Base-by-base conservation (phyloP, 306 rosid species). In the Crataegus laevigata region DNA sequence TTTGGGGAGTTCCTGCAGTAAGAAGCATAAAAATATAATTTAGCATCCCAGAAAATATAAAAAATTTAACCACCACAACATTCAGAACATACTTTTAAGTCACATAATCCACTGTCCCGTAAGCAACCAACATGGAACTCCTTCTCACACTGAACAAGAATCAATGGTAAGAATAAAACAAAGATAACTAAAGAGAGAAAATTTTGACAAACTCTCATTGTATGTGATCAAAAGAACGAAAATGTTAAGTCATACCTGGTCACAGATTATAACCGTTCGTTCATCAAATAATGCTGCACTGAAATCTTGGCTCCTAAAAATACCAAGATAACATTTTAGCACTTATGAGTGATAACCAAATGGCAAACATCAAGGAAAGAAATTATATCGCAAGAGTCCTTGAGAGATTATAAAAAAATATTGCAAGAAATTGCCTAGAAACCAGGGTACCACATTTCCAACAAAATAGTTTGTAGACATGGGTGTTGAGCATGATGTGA, bases 111-210 rank as follows among this genome's bases (percentile, higher is more conserved):
- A 79, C 84, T 86, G 45, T 85, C 81, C 60, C 97, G 90, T 88
- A 96, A 82, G 85, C 99, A 96, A 59, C 98, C 99, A 7, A 96
- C 99, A 68, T 96, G 99, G 69, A 87, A 96, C 90, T 96, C 99
- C 89, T 89, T 96, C 84, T 96, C 99, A 79, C 99, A 96, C 99
- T 96, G 80, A 66, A 80, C 60, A 84, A 69, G 42, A 88, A 82
- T 19, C 45, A 77, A 63, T 21, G 55, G 58, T 50, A 28, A 74
- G 78, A 67, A 68, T n/a, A 75, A 43, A 63, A 51, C 58, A 45
- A 73, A 25, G 29, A 55, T 29, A 22, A 54, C n/a, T 50, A 50
- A 15, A 55, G 15, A 15, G 24, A 30, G 11, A 55, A 7, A 9
- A 55, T 36, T 26, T 52, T 52, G 28, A 72, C 26, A 47, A 24